Evolutionary conservation across 257 asterid species (phyloP).

Genomic region (Solanum habrochaites): DNA sequence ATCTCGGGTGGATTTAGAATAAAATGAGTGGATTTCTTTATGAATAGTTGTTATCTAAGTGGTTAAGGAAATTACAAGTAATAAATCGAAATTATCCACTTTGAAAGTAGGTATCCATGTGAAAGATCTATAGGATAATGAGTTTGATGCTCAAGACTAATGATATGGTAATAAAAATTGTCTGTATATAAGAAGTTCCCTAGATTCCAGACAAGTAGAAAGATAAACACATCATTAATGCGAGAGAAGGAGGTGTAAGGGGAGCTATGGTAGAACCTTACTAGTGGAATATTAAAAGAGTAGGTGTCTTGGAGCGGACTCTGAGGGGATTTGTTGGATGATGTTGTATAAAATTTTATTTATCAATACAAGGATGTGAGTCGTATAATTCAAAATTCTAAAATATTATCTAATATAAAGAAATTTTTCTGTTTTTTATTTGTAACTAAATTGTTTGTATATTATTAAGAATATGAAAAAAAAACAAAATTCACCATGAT

Average conservation of each 20-base stretch:
- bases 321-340: not conserved
- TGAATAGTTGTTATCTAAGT: not conserved
- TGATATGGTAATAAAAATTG: not conserved
- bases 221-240: not conserved
- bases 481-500: not conserved
- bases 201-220: not conserved
- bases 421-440: not conserved
- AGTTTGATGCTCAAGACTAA: not conserved
- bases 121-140: no score
- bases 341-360: not conserved
- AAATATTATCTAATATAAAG: not conserved
- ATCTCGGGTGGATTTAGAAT: not conserved
- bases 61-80: not conserved
- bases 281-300: not conserved
- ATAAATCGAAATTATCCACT: not conserved
- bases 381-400: not conserved
- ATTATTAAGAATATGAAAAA: no score
- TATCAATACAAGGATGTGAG: not conserved
- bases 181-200: no score
- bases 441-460: not conserved
- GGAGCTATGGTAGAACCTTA: not conserved
- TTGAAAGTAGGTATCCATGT: not conserved
- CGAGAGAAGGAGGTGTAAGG: not conserved
- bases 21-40: not conserved
- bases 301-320: not conserved